Evolutionary conservation across 805 yeast species (phyloP).

Genomic region (Barnettozyma wickerhamii): DNA sequence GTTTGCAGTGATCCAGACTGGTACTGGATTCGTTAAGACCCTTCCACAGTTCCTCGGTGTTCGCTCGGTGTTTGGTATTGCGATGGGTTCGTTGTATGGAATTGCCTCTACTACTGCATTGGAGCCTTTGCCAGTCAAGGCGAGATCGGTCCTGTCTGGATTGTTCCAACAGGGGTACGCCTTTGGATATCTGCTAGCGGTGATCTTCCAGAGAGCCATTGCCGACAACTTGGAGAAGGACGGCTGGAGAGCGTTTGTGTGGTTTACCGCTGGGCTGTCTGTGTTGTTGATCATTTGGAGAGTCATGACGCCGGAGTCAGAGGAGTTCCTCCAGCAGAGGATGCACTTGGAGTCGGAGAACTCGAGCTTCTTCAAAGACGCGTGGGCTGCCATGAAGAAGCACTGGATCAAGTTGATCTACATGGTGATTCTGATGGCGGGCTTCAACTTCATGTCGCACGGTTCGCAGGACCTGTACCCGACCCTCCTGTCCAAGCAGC

Average conservation of each 20-base stretch:
- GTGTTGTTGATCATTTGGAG: too few species aligned
- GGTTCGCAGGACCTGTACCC: constrained; percentile 62
- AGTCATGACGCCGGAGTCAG: too few species aligned
- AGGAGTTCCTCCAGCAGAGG: too few species aligned
- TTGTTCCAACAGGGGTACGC: constrained; percentile 79
- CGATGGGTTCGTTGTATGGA: constrained; percentile 47
- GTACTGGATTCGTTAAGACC: constrained; percentile 56
- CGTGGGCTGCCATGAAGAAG: constrained; percentile 31
- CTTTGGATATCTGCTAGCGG: constrained; percentile 61
- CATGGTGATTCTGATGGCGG: constrained; percentile 54
- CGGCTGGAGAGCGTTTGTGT: constrained; percentile 61
- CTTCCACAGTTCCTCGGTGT: constrained; percentile 56
- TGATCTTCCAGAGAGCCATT: constrained; percentile 59
- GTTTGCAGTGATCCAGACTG: constrained; percentile 52
- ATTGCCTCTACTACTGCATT: constrained; percentile 38
- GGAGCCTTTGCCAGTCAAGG: constrained; percentile 42
- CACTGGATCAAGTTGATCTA: constrained; percentile 59
- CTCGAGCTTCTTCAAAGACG: constrained; percentile 31
- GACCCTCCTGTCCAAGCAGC: constrained; percentile 45
- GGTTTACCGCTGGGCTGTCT: constrained; percentile 60
- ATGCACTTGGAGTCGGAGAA: too few species aligned
- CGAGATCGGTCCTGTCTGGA: constrained; percentile 59
- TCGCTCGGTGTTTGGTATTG: constrained; percentile 57
- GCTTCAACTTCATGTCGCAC: constrained; percentile 57
- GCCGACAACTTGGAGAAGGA: too few species aligned